phyloP scores from a whole-genome alignment of 1,139 yeast species.

The Kodamaea fungicola region DNA sequence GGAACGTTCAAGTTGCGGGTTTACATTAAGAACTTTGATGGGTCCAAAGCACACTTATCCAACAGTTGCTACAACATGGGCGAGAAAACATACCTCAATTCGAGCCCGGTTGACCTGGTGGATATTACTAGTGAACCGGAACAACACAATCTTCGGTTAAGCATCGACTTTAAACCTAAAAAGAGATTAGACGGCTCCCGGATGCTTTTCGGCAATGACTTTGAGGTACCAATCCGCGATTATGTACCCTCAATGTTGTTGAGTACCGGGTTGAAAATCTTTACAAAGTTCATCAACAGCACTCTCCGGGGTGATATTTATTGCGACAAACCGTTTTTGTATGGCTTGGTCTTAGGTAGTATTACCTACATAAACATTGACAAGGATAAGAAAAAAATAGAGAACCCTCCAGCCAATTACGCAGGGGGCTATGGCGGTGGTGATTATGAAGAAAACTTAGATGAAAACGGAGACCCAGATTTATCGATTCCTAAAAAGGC shows the following conservation, averaged over 20 bases:
- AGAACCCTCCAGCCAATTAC: conserved; percentile 8
- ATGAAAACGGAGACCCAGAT: conserved; percentile 17
- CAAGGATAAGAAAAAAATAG: conserved; percentile 1
- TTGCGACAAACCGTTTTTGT: conserved; percentile 56
- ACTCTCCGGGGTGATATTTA: conserved; percentile 64
- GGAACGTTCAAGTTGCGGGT: conserved; percentile 40
- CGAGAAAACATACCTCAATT: conserved; percentile 28
- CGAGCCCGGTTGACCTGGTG: conserved; percentile 15
- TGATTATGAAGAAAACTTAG: conserved; percentile 22
- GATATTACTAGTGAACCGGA: conserved; percentile 8
- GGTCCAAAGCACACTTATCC: conserved; percentile 34
- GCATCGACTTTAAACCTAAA: conserved; percentile 39
- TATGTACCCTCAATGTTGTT: conserved; percentile 51
- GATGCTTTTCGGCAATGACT: conserved; percentile 67
- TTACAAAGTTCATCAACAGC: conserved; percentile 59
- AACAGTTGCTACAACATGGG: conserved; percentile 34
- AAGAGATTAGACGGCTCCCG: conserved; percentile 46
- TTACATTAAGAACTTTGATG: conserved; percentile 45
- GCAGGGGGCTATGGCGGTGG: conserved; percentile 9
- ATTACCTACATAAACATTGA: conserved; percentile 38
- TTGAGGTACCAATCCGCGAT: conserved; percentile 56
- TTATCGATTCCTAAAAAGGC: conserved; percentile 29
- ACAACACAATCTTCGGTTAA: conserved; percentile 32
- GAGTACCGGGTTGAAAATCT: conserved; percentile 49
- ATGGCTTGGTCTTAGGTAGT: conserved; percentile 60